These are phyloP conservation scores for Talaromyces sp. DNA, from an alignment of 2,329 filamentous ascomycete species.

Conservation along the genomic window DNA sequence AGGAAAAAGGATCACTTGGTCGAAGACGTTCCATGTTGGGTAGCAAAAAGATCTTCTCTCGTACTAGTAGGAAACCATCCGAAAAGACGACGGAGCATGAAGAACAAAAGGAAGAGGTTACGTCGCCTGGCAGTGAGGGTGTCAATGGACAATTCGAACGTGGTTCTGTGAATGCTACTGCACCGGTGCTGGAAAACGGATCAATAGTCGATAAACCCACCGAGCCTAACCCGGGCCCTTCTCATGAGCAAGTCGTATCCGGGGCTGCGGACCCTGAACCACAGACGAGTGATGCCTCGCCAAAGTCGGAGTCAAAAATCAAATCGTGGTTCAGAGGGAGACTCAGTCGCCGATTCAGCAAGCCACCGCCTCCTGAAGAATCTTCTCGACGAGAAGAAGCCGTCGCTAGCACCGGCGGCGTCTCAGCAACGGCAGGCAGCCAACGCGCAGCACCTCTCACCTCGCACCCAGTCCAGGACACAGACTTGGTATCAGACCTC, in stretches of 20 bases:
- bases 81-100: neutral
- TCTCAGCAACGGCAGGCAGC: neutral
- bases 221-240: neutral
- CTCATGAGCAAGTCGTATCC: neutral
- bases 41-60: conserved; percentile 4
- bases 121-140: neutral
- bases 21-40: conserved; percentile 10
- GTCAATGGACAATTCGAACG: neutral
- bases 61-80: conserved; percentile 4
- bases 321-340: conserved; percentile 35
- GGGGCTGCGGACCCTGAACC: neutral
- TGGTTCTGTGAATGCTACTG: neutral
- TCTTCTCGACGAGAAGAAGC: conserved; percentile 15
- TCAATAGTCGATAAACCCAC: neutral
- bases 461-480: conserved; percentile 31
- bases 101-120: neutral
- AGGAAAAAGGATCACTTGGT: neutral
- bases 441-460: conserved; percentile 22
- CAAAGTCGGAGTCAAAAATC: conserved; percentile 32
- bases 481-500: conserved; percentile 22
- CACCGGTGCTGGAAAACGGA: neutral
- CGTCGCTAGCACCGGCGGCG: neutral
- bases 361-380: conserved; percentile 22
- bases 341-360: conserved; percentile 29
- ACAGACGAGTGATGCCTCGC: conserved; percentile 20